Conservation (phyloP, 768 basidiomycete genomes). For the Cystobasidium ongulense region DNA sequence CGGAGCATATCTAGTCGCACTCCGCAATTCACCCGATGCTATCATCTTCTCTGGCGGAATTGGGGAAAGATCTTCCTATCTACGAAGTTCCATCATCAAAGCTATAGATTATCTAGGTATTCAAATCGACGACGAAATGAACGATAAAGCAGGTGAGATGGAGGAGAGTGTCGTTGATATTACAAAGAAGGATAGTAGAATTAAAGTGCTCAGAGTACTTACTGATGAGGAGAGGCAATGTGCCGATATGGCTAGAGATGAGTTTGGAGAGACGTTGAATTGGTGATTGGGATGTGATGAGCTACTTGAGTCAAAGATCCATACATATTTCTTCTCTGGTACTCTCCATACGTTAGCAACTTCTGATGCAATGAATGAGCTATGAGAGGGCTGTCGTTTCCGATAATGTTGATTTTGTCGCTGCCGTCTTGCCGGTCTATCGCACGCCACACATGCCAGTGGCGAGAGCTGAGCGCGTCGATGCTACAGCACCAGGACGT, state of each 20-base stretch:
- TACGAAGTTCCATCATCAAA: constrained; percentile 57
- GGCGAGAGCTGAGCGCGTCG: too few species aligned
- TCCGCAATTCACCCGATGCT: constrained; percentile 28
- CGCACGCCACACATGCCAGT: too few species aligned
- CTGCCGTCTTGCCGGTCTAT: too few species aligned
- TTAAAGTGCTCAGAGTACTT: constrained; percentile 25
- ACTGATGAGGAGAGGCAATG: constrained; percentile 33
- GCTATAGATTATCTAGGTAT: constrained; percentile 47
- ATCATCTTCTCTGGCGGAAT: constrained; percentile 55
- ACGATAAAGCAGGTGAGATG: constrained; percentile 8
- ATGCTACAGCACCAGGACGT: too few species aligned
- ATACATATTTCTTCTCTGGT: too few species aligned
- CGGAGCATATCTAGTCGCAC: constrained; percentile 34
- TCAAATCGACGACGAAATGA: constrained; percentile 12
- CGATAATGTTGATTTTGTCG: too few species aligned
- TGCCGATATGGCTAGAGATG: constrained; percentile 28
- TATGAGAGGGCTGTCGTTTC: too few species aligned
- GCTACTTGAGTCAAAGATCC: too few species aligned
- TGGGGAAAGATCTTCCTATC: constrained; percentile 62
- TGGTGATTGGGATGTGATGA: background rate
- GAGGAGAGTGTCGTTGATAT: constrained; percentile 22
- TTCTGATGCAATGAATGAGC: too few species aligned
- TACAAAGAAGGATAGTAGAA: constrained; percentile 7
- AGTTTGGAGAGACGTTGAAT: constrained; percentile 9
- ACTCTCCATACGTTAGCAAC: too few species aligned